A percentile compares a stretch with the other conserved stretches of the same genome.
phyloP scores from a whole-genome alignment of 805 yeast genomes.

The Ogataea degrootiae region DNA sequence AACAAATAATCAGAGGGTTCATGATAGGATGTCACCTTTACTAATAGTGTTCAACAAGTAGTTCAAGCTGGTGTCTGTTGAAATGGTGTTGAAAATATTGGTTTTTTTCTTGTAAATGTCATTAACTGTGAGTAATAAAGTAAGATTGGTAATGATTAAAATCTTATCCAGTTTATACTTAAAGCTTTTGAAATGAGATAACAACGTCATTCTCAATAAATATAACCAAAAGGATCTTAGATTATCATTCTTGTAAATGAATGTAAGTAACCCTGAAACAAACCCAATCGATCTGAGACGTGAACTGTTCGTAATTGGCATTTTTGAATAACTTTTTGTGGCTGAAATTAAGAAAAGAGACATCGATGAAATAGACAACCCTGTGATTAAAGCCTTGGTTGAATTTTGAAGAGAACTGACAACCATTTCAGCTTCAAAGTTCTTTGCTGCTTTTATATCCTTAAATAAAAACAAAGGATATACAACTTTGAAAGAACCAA shows the following conservation, averaged over 20 bases:
- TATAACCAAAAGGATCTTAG: conserved; percentile 19
- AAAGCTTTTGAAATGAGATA: conserved; percentile 9
- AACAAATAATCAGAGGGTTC: neutral
- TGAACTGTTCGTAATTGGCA: neutral
- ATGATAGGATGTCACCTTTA: conserved; percentile 6
- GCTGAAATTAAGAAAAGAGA: conserved; percentile 2
- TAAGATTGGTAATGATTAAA: conserved; percentile 9
- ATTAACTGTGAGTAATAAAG: conserved; percentile 12
- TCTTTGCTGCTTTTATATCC: conserved; percentile 1
- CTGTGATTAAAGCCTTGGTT: conserved; percentile 8
- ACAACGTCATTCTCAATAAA: conserved; percentile 14
- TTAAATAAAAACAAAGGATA: conserved; percentile 11
- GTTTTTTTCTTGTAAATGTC: conserved; percentile 5
- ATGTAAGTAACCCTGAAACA: conserved; percentile 9
- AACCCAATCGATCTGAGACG: conserved; percentile 13
- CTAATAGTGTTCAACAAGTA: conserved; percentile 5
- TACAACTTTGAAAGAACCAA: conserved; percentile 9
- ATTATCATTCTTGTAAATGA: conserved; percentile 8
- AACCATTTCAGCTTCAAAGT: conserved; percentile 6
- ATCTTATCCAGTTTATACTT: conserved; percentile 12
- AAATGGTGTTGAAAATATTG: conserved; percentile 1
- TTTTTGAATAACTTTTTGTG: neutral
- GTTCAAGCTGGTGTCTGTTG: conserved; percentile 3
- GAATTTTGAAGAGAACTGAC: conserved; percentile 5
- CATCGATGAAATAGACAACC: conserved; percentile 6